phyloP scores from a whole-genome alignment of 2,329 filamentous ascomycete genomes.

The Penicillium sp. region DNA sequence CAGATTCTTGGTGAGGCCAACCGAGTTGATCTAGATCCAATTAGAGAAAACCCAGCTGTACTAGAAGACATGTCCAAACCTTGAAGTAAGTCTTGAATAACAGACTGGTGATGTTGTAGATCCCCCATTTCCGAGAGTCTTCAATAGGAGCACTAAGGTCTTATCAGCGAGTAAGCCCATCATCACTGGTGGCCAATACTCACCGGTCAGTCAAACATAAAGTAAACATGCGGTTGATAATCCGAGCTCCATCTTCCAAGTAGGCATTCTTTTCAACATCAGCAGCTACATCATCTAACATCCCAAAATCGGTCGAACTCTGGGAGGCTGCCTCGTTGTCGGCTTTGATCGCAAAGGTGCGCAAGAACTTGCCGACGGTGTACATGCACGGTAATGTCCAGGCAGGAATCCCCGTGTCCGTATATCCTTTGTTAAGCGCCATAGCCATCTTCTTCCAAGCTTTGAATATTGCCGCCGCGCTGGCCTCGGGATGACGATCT shows the following conservation, averaged over 20 bases:
- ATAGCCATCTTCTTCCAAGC: slow-evolving; percentile 84
- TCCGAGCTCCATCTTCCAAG: slow-evolving; percentile 84
- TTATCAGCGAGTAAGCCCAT: slow-evolving; percentile 10
- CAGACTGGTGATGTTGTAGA: slow-evolving; percentile 91
- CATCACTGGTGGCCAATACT: slow-evolving; percentile 23
- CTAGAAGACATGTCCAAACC: slow-evolving; percentile 32
- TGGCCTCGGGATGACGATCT: slow-evolving; percentile 52
- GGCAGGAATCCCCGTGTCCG: slow-evolving; percentile 59
- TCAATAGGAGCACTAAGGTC: slow-evolving; percentile 69
- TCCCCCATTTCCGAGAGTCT: slow-evolving; percentile 95
- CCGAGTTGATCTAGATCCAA: slow-evolving; percentile 67
- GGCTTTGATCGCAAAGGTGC: slow-evolving; percentile 85
- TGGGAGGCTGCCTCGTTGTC: slow-evolving; percentile 66
- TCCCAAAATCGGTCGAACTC: slow-evolving; percentile 50
- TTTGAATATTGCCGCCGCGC: slow-evolving; percentile 82
- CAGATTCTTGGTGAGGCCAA: slow-evolving; percentile 86
- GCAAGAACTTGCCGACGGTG: slow-evolving; percentile 78
- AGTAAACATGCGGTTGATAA: slow-evolving; percentile 89
- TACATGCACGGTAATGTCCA: slow-evolving; percentile 95
- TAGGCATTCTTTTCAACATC: slow-evolving; percentile 77
- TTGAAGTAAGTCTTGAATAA: slow-evolving; percentile 99
- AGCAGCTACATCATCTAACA: slow-evolving; percentile 79
- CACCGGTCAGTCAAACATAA: slow-evolving; percentile 88
- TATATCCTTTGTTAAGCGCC: slow-evolving; percentile 76
- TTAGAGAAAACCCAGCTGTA: neutral